Percentiles rank a stretch among this genome's conserved stretches.
phyloP scores from a whole-genome alignment of 306 rosid genomes.

The Malus domestica region ASM211411v1 NC_041801.1:12110501-12111000 shows the following conservation, averaged over 20 bases:
- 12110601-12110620: slow-evolving; percentile 1
- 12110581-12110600: background rate
- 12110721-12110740: background rate
- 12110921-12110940: rapidly evolving
- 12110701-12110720: background rate
- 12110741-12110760: background rate
- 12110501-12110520: background rate
- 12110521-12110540: background rate
- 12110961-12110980: no score
- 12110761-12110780: no score
- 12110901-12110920: no score
- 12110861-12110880: no score
- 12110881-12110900: no score
- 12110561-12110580: background rate
- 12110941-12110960: rapidly evolving
- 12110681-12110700: background rate
- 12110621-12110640: slow-evolving; percentile 16
- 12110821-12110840: no score
- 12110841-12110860: no score
- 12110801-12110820: no score
- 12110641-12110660: background rate
- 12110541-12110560: background rate
- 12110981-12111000: no score
- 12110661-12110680: background rate
- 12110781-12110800: no score